Base-by-base conservation (phyloP, 2,329 filamentous ascomycete genomes). In the Cladorrhinum sp. region DNA sequence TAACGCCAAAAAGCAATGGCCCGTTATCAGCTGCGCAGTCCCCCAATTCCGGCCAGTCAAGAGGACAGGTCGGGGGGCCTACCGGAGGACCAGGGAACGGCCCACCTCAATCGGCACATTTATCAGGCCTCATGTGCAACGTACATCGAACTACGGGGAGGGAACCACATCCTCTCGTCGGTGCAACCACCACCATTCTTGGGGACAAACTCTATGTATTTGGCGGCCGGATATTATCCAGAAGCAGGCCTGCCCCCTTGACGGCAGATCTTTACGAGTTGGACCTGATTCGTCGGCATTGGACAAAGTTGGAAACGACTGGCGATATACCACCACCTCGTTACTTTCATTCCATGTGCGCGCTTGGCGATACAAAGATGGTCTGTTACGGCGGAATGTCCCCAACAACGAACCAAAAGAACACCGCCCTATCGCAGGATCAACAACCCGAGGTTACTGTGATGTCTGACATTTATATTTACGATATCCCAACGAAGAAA, bases 381-480 rank as follows among this genome's bases (percentile, higher is more conserved):
- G 93, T 99, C 2, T 98, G 93, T 75, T 99, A 98, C 74, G 95
- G 95, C 60, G 95, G 95, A 67, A 99, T 99, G 95, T 97, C 93
- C 9, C 93, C 93, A 1, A 85, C 87, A 10, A 78, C 81, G 6
- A 81, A 77, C 59, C 78, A 81, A 50, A 74, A 81, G 32, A 69
- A 75, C 51, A 71, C 75, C 22, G 74, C 76, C 16, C 69, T 76
- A 3, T 78, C 80, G 10, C 78, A 80, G 61, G 90, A 93, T 64
- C 79, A 86, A 58, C 90, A 92, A 67, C 87, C 92, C 38, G 93
- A 97, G 70, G 91, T 98, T 3, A 89, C 92, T 1, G 95, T 98
- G 59, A 97, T 99, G 93, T 97, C 93, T 6, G 95, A 99, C 75
- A 92, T 98, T 58, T 91, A 98, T 74, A 91, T 99, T 29, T 98